Base-by-base conservation (phyloP, 805 yeast species). In the Yarrowia bubula region DNA sequence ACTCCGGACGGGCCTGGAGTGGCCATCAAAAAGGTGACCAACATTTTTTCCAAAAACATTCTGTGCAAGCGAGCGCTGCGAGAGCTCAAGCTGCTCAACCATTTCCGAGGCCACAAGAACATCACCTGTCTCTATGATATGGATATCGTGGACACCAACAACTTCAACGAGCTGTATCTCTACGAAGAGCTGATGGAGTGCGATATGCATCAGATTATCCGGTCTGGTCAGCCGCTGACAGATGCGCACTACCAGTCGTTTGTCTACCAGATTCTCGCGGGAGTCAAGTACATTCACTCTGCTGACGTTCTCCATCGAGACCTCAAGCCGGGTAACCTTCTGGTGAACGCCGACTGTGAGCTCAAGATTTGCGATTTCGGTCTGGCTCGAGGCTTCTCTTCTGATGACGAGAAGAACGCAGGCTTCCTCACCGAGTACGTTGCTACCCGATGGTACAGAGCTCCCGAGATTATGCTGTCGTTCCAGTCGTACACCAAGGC, bases 171-270 rank as follows among this genome's bases (percentile, higher is more conserved):
- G 72, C 82, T 95, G 11, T 95, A 95, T 70, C 80, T 95, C 8
- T 95, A 95, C 73, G 99, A 95, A 76, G 99, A 93, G 76, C 80
- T 93, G 71, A 95, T 95, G 98, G 98, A 93, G 75, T 93, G 98
- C 77, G 99, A 95, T 76, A 88, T 95, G 91, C 97, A 93, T 76
- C 98, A 93, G 76, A 95, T 95, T 72, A 93, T 95, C 68, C 83
- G 96, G 70, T 89, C 97, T 10, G 93, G 92, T 18, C 98, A 95
- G 75, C 89, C 96, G 0, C 80, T 95, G 69, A 90, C 97, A 1
- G 98, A 95, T 74, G 90, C 92, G 37, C 99, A 95, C 75, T 92
- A 90, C 76, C 99, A 95, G 77, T 86, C 90, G 68, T 95, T 95
- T 72, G 83, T 90, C 15, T 95, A 95, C 75, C 98, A 93, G 78